phyloP scores from a whole-genome alignment of 176 grass and related monocot species.

The Zoysia japonica region DNA sequence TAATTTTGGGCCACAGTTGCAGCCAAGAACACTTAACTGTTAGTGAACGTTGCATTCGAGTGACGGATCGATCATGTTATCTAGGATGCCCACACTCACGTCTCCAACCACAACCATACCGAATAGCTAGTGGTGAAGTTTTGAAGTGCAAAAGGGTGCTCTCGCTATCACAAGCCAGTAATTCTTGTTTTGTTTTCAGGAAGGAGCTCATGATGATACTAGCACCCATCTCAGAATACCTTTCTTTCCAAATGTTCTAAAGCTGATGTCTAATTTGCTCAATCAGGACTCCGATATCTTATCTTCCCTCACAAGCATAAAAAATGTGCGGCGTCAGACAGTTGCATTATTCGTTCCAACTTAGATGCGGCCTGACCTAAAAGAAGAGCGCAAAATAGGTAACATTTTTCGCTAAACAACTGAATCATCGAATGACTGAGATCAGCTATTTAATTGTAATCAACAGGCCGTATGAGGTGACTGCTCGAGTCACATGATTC shows the following conservation, averaged over 20 bases:
- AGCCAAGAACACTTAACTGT: not conserved
- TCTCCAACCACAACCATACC: not conserved
- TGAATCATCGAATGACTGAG: not conserved
- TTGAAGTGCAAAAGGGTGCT: slow-evolving; percentile 4
- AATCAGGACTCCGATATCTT: slow-evolving; percentile 12
- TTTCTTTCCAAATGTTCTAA: slow-evolving; percentile 19
- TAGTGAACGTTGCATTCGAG: not conserved
- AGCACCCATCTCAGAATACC: not conserved
- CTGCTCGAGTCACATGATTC: slow-evolving; percentile 2
- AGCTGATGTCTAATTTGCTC: slow-evolving; percentile 12
- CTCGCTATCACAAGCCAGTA: slow-evolving; percentile 11
- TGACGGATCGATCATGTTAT: not conserved
- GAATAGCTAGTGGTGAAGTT: not conserved
- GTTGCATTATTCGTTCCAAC: slow-evolving; percentile 26
- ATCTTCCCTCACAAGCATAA: not conserved
- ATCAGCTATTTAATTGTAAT: not conserved
- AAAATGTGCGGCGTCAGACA: slow-evolving; percentile 2
- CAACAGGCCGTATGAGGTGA: slow-evolving; percentile 7
- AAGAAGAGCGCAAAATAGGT: slow-evolving; percentile 20
- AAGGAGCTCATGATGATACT: not conserved
- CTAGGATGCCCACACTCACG: slow-evolving; percentile 1
- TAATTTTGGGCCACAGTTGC: not conserved
- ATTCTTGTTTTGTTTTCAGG: not conserved
- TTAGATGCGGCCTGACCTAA: not conserved
- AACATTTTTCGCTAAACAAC: not conserved